These are phyloP conservation scores for Lathyrus sativus DNA, from an alignment of 306 rosid species.

Conservation along the genomic window DNA sequence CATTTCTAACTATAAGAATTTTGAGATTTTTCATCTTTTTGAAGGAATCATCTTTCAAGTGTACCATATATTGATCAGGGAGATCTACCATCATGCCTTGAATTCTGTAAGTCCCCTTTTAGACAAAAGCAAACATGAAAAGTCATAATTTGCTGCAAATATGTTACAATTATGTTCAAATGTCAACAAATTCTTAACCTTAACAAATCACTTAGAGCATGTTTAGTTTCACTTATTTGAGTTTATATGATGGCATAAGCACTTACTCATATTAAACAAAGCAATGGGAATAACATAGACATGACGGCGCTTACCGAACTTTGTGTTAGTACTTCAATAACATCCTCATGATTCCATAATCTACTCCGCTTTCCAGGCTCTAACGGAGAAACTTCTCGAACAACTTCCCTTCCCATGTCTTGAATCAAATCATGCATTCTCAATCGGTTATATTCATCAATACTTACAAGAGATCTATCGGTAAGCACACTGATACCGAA, in stretches of 20 bases:
- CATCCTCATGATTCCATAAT: slow-evolving; percentile 49
- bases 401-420: slow-evolving; percentile 53
- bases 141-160: neutral
- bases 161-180: neutral
- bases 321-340: slow-evolving; percentile 39
- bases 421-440: slow-evolving; percentile 54
- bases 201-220: too few relatives aligned
- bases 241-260: neutral
- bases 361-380: slow-evolving; percentile 48
- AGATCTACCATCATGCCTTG: slow-evolving; percentile 48
- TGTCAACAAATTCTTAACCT: too few relatives aligned
- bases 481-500: slow-evolving; percentile 41
- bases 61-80: slow-evolving; percentile 41
- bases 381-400: slow-evolving; percentile 43
- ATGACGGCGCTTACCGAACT: slow-evolving; percentile 31
- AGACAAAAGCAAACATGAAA: slow-evolving; percentile 21
- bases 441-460: slow-evolving; percentile 34
- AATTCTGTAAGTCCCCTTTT: slow-evolving; percentile 39
- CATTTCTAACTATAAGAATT: slow-evolving; percentile 43
- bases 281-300: neutral
- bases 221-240: too few relatives aligned
- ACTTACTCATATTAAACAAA: neutral
- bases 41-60: slow-evolving; percentile 42
- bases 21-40: slow-evolving; percentile 22
- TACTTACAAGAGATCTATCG: slow-evolving; percentile 43